Evolutionary conservation across 1,284 basidiomycete species (phyloP), one percentile per base, ranked within the genome.

Genomic region (Grifola frondosa): DNA sequence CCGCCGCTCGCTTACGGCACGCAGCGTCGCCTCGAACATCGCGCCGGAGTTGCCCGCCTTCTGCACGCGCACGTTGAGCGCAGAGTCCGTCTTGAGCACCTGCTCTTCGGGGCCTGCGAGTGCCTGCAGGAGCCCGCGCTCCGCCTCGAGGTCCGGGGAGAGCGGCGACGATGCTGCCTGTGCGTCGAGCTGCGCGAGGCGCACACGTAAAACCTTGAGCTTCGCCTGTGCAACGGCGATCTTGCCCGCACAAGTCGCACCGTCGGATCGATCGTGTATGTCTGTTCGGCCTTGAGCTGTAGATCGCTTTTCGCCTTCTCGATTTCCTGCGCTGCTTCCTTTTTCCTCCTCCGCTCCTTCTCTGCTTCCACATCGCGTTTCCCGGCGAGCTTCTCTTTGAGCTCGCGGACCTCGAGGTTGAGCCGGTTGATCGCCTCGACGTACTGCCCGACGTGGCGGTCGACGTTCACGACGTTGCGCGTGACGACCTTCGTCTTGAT

Each of bases 401-500:
- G 80, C 56, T 95, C 89, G 20, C 82, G 77, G 43, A 93, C 83
- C 64, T 94, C 88, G 33, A 76, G 65, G 58, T 92, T 91, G 51
- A 94, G 82, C 44, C 89, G 71, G 62, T 91, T 91, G 59, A 98
- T 97, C 40, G 91, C 91, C 65, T 94, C 88, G 24, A 97, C 89
- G 59, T 97, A 98, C 65, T 88, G 90, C 19, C 88, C 90, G 46
- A 96, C 92, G 58, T 96, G 91, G 9, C 94, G 80, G 57, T 96
- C 87, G 48, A 96, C 90, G 48, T 94, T 94, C 56, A 94, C 87
- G 29, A 95, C 88, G 62, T 98, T 97, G 28, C 91, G 80, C 3
- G 93, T 93, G 42, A 91, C 78, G 42, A 91, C 87, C 63, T 91
- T 95, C 30, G 93, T 97, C 74, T 94, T 94, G 70, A 98, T 97